Evolutionary conservation across 305 asterid species (phyloP).

Genomic region (Fraxinus velutina): DNA sequence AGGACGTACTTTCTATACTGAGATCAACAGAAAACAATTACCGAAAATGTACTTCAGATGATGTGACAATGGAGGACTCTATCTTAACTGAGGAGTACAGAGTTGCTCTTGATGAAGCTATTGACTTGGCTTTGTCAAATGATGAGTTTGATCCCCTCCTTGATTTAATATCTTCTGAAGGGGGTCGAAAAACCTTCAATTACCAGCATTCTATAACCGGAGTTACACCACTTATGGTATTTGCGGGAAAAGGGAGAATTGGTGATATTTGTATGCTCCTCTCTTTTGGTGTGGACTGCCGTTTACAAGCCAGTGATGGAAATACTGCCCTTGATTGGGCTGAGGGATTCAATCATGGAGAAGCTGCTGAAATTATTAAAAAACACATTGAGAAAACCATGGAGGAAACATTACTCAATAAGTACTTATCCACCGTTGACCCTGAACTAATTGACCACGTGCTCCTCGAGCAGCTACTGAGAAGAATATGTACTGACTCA

Average conservation of each 20-base stretch:
- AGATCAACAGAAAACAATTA: conserved; percentile 41
- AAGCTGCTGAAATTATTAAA: conserved; percentile 61
- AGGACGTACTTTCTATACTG: conserved; percentile 72
- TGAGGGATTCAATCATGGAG: conserved; percentile 47
- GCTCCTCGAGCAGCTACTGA: conserved; percentile 75
- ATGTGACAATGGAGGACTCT: conserved; percentile 35
- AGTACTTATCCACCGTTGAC: conserved; percentile 60
- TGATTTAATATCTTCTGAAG: conserved; percentile 65
- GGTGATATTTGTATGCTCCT: conserved; percentile 86
- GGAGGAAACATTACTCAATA: conserved; percentile 62
- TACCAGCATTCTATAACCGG: conserved; percentile 78
- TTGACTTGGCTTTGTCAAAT: conserved; percentile 58
- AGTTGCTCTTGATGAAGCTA: conserved; percentile 79
- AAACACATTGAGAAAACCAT: conserved; percentile 49
- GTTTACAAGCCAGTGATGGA: conserved; percentile 51
- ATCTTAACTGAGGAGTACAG: conserved; percentile 50
- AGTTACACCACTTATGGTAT: conserved; percentile 84
- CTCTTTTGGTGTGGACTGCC: conserved; percentile 69
- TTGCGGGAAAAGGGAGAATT: conserved; percentile 72
- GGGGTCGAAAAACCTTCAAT: conserved; percentile 43
- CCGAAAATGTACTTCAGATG: conserved; percentile 25
- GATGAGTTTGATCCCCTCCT: conserved; percentile 73
- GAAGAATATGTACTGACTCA: conserved; percentile 70
- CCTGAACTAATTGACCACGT: conserved; percentile 72
- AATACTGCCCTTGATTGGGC: conserved; percentile 78